Base-by-base conservation (phyloP, 2,329 filamentous ascomycete genomes). In the Diaporthe citri region DNA sequence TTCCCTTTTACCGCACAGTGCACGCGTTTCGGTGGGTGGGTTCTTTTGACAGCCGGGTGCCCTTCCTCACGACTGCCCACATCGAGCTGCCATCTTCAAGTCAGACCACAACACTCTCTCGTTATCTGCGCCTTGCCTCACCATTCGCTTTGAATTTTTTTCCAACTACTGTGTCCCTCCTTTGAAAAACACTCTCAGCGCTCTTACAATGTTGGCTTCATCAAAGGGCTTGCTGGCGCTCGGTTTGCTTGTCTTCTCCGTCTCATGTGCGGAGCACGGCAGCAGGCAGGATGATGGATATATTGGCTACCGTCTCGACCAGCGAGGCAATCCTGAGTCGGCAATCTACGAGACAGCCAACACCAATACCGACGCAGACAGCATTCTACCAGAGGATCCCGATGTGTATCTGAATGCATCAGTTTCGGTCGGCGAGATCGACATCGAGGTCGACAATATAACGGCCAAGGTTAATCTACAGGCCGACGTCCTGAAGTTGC, bases 401-500 rank as follows among this genome's bases (percentile, higher is more conserved):
- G 90, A 92, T 77, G 90, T 92, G 25, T 90, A 88, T 77, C 87
- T 92, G 71, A 92, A 92, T 78, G 90, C 90, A 12, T 87, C 86
- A 1, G 87, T 92, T 0, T 86, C 85, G 71, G 89, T 92, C 10
- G 88, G 89, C 76, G 87, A 89, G 79, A 92, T 92, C 82, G 85
- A 86, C 80, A 87, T 92, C 73, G 85, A 88, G 66, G 90, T 92
- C 17, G 84, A 89, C 75, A 91, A 92, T 78, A 85, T 92, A 73
- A 90, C 88, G 1, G 90, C 90, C 71, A 90, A 91, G 79, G 86
- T 91, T 81, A 92, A 90, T 79, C 84, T 91, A 43, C 88, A 90
- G 76, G 89, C 89, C 7, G 87, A 90, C 80, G 89, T 92, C 13
- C 84, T 91, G 55, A 86, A 87, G 76, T 84, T 92, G 59, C 86